Percentiles rank a stretch among this genome's conserved stretches.
These are phyloP conservation scores for Butyriboletus loyo DNA, from an alignment of 768 basidiomycete species.

Conservation along the genomic window DNA sequence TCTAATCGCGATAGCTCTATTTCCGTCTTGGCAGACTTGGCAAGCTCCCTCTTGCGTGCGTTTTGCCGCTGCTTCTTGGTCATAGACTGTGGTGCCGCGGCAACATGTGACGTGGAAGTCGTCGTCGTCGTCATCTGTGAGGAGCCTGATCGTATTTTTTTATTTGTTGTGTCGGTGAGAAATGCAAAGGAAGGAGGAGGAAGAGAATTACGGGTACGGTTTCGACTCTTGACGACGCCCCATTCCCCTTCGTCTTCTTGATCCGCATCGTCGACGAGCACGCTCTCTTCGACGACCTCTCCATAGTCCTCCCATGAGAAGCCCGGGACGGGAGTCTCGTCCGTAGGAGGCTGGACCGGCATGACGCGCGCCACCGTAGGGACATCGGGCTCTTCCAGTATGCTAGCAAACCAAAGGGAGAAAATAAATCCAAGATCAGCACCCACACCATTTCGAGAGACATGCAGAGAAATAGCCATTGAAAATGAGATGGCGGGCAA, in stretches of 20 bases:
- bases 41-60: constrained; percentile 52
- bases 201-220: constrained; percentile 39
- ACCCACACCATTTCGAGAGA: background rate
- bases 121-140: constrained; percentile 7
- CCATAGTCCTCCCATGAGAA: constrained; percentile 81
- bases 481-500: background rate
- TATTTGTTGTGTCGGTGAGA: constrained; percentile 1
- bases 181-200: background rate
- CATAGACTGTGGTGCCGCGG: constrained; percentile 42
- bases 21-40: constrained; percentile 56
- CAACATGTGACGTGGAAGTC: constrained; percentile 10
- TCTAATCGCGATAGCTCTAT: constrained; percentile 51
- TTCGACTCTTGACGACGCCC: constrained; percentile 67
- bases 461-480: background rate
- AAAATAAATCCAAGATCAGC: constrained; percentile 5
- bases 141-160: constrained; percentile 9
- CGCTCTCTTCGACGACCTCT: constrained; percentile 44
- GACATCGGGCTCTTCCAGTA: constrained; percentile 59
- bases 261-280: constrained; percentile 55
- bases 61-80: constrained; percentile 75
- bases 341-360: constrained; percentile 58
- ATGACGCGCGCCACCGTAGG: constrained; percentile 61
- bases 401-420: constrained; percentile 36
- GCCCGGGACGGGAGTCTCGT: constrained; percentile 58
- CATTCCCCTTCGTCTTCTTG: constrained; percentile 74